These are phyloP conservation scores for Trifolium pratense DNA, from an alignment of 306 rosid genomes.

Conservation along the genomic window DNA sequence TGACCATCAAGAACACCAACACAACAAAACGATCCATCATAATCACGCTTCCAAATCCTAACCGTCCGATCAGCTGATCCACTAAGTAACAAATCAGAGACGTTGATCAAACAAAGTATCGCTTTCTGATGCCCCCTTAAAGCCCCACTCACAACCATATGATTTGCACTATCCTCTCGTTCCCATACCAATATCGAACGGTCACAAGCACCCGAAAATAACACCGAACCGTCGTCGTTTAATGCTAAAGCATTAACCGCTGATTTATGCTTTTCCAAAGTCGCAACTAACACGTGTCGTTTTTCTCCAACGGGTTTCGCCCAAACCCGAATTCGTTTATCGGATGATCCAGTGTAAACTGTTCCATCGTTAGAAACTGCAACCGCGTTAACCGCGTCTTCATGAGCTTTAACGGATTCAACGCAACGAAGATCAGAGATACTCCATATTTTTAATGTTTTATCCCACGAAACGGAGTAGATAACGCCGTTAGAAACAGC, in stretches of 20 bases:
- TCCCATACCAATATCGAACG: conserved; percentile 95
- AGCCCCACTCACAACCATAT: conserved; percentile 86
- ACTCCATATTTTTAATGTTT: conserved; percentile 77
- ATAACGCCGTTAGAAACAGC: conserved; percentile 60
- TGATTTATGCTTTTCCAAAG: conserved; percentile 81
- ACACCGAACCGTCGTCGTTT: conserved; percentile 76
- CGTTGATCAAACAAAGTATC: conserved; percentile 69
- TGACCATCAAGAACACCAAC: conserved; percentile 68
- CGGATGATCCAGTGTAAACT: conserved; percentile 87
- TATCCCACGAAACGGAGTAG: conserved; percentile 95
- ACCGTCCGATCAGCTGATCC: conserved; percentile 94
- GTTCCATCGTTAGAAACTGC: conserved; percentile 74
- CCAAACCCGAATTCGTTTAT: conserved; percentile 76
- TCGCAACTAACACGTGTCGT: conserved; percentile 66
- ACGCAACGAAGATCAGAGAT: conserved; percentile 67
- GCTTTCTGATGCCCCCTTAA: conserved; percentile 82
- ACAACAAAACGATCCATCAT: conserved; percentile 63
- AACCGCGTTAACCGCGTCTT: conserved; percentile 86
- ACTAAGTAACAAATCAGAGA: conserved; percentile 65
- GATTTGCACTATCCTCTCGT: conserved; percentile 81
- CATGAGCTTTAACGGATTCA: conserved; percentile 81
- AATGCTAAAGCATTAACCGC: conserved; percentile 84
- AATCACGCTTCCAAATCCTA: conserved; percentile 75
- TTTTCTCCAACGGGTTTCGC: conserved; percentile 55
- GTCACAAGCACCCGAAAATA: conserved; percentile 91